Conservation (phyloP, 1,139 yeast genomes). For the Fermentozyma sake region DNA sequence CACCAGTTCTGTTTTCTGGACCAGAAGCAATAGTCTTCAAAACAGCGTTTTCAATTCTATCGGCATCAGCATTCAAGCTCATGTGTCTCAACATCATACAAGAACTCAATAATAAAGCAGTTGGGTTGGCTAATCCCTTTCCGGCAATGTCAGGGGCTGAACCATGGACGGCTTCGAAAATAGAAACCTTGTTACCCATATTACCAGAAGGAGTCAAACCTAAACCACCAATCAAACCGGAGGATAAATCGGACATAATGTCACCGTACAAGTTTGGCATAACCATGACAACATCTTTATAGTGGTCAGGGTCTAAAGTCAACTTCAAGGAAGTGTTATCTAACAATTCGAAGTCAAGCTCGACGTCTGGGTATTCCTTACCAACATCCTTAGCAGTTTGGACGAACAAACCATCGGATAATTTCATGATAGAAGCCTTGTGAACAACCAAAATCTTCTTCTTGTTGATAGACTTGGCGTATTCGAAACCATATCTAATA, state of each 20-base stretch:
- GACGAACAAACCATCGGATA: conserved; percentile 95
- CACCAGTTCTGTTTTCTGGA: conserved; percentile 89
- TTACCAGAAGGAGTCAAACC: conserved; percentile 99
- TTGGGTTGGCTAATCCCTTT: conserved; percentile 97
- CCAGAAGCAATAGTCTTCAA: conserved; percentile 93
- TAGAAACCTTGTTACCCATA: conserved; percentile 97
- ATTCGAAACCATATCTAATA: conserved; percentile 93
- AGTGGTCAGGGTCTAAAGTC: conserved; percentile 84
- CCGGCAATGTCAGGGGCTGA: conserved; percentile 99
- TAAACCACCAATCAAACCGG: conserved; percentile 96
- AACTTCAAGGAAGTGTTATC: conserved; percentile 93
- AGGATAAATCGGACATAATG: conserved; percentile 93
- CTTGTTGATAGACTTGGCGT: conserved; percentile 85
- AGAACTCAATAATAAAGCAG: conserved; percentile 90
- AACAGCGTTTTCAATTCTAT: conserved; percentile 82
- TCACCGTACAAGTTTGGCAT: conserved; percentile 99
- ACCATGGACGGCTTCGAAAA: conserved; percentile 99
- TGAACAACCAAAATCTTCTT: conserved; percentile 92
- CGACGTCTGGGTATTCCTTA: conserved; percentile 87
- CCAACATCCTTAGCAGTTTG: conserved; percentile 86
- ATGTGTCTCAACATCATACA: conserved; percentile 99
- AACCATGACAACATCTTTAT: conserved; percentile 83
- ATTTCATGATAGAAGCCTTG: conserved; percentile 97
- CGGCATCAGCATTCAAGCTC: conserved; percentile 80
- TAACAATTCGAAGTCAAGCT: conserved; percentile 78